phyloP scores from a whole-genome alignment of 2,329 filamentous ascomycete species.

The Lecanicillium sp. region DNA sequence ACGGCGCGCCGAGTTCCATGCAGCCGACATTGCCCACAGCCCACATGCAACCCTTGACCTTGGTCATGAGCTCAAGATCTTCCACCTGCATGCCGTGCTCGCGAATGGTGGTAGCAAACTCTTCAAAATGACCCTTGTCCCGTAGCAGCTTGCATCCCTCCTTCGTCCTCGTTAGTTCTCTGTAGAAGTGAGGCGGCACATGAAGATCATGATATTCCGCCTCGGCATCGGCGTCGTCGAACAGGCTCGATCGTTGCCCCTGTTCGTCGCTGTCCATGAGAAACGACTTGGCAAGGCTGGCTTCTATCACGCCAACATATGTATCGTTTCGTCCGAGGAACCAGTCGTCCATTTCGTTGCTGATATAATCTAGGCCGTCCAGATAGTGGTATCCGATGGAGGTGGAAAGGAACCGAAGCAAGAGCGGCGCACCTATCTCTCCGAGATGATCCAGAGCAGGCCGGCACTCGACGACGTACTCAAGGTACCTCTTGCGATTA shows the following conservation, averaged over 20 bases:
- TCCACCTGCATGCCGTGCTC: constrained; percentile 81
- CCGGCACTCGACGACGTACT: constrained; percentile 94
- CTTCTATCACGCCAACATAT: constrained; percentile 92
- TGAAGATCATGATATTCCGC: constrained; percentile 53
- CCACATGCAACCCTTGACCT: constrained; percentile 96
- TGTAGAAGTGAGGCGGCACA: constrained; percentile 96
- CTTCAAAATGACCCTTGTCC: constrained; percentile 92
- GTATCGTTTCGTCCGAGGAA: constrained; percentile 93
- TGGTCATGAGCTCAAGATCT: constrained; percentile 77
- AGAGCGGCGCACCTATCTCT: constrained; percentile 88
- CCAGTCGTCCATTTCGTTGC: constrained; percentile 99
- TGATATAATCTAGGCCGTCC: constrained; percentile 95
- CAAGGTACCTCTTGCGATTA: constrained; percentile 81
- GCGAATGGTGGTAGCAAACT: constrained; percentile 82
- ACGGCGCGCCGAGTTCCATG: constrained; percentile 93
- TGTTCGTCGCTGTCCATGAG: constrained; percentile 55
- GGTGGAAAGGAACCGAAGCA: constrained; percentile 88
- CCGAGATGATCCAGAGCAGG: constrained; percentile 91
- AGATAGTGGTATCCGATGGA: constrained; percentile 97
- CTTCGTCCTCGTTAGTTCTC: constrained; percentile 83
- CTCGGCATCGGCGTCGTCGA: constrained; percentile 49
- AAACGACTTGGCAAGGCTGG: constrained; percentile 84
- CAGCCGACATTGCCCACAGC: constrained; percentile 96
- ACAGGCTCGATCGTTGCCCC: constrained; percentile 49
- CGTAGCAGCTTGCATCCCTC: constrained; percentile 87